Evolutionary conservation across 2,329 filamentous ascomycete genomes (phyloP).

Genomic region (Microsporum audouinii): DNA sequence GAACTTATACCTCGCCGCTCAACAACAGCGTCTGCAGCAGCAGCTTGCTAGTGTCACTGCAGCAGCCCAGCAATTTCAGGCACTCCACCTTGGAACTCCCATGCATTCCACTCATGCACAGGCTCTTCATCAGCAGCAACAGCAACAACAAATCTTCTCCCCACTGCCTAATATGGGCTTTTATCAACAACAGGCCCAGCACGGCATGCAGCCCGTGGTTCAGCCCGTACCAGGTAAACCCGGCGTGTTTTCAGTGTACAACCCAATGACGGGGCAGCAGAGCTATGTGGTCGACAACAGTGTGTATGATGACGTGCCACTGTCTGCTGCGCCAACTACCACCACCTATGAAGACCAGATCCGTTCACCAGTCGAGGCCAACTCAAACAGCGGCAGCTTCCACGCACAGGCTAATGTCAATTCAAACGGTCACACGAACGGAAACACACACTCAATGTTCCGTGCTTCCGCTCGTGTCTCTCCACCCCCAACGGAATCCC

Average conservation of each 20-base stretch:
- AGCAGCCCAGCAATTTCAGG: slow-evolving; percentile 71
- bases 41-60: slow-evolving; percentile 76
- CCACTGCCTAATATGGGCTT: slow-evolving; percentile 41
- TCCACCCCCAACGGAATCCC: slow-evolving; percentile 61
- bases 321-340: slow-evolving; percentile 11
- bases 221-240: slow-evolving; percentile 56
- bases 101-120: slow-evolving; percentile 14
- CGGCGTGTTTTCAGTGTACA: slow-evolving; percentile 71
- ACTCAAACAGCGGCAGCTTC: slow-evolving; percentile 43
- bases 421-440: neutral
- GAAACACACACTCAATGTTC: neutral
- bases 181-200: slow-evolving; percentile 57
- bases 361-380: slow-evolving; percentile 20
- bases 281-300: slow-evolving; percentile 65
- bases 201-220: slow-evolving; percentile 53
- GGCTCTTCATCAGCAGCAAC: slow-evolving; percentile 9
- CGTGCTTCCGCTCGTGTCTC: slow-evolving; percentile 63
- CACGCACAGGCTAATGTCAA: neutral
- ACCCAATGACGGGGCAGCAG: slow-evolving; percentile 74
- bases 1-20: slow-evolving; percentile 83
- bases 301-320: slow-evolving; percentile 37
- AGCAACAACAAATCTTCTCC: slow-evolving; percentile 42
- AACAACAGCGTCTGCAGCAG: slow-evolving; percentile 90
- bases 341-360: neutral
- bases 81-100: slow-evolving; percentile 52